phyloP scores from a whole-genome alignment of 768 basidiomycete species.

The Lentinula edodes region DNA sequence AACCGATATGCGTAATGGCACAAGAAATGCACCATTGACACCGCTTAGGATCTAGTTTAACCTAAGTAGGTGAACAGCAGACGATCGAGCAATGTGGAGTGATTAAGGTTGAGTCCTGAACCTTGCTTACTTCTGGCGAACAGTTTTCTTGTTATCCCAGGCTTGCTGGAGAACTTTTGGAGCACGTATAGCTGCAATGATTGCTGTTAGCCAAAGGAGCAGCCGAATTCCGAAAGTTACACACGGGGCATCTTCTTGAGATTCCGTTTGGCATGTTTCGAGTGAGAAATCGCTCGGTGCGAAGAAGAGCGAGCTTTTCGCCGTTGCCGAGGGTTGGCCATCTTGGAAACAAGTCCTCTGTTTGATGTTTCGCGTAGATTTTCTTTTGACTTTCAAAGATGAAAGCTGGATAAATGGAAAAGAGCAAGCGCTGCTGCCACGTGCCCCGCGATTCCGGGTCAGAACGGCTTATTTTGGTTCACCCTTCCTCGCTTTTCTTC shows the following conservation, averaged over 20 bases:
- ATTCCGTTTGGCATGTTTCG: conserved; percentile 67
- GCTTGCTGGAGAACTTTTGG: conserved; percentile 76
- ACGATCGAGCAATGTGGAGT: neutral
- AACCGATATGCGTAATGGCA: neutral
- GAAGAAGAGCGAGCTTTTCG: conserved; percentile 76
- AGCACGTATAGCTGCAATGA: conserved; percentile 62
- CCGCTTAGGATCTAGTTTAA: neutral
- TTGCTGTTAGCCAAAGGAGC: neutral
- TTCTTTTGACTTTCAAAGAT: neutral
- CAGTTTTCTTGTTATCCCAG: conserved; percentile 86
- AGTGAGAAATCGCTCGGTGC: conserved; percentile 70
- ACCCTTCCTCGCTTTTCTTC: neutral
- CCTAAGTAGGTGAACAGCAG: neutral
- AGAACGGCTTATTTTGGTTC: neutral
- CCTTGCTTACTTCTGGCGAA: conserved; percentile 79
- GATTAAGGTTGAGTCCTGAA: neutral
- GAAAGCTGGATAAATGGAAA: too few species aligned
- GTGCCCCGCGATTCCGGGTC: too few species aligned
- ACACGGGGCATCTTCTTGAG: conserved; percentile 74
- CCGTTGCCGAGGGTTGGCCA: conserved; percentile 95
- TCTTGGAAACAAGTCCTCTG: conserved; percentile 21
- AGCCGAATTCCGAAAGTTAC: conserved; percentile 17
- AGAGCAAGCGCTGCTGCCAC: too few species aligned
- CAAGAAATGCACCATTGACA: neutral
- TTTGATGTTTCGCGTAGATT: neutral